Conservation (phyloP, 768 basidiomycete species). For the Hygrocybe coccinea region DNA sequence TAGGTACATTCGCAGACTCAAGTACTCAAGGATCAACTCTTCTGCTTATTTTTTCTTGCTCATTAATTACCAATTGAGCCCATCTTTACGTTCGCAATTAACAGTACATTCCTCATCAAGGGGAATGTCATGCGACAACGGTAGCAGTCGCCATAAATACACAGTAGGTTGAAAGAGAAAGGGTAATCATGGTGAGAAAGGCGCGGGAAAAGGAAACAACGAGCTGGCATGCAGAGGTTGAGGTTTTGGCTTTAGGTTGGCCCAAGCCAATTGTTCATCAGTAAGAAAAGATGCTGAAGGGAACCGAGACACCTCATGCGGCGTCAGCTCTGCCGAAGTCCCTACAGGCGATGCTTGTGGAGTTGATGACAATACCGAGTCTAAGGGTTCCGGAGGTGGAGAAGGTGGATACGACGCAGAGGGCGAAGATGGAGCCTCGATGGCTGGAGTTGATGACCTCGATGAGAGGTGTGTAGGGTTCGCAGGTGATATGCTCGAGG, state of each 20-base stretch:
- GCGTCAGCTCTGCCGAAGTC: background rate
- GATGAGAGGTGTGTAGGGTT: background rate
- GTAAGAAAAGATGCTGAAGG: background rate
- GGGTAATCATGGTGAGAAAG: background rate
- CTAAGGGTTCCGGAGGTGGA: background rate
- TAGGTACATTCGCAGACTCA: too few species aligned
- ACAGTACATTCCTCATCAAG: too few species aligned
- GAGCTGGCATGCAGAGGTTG: background rate
- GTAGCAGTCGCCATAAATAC: too few species aligned
- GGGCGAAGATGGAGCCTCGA: background rate
- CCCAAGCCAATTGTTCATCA: background rate
- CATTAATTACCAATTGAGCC: too few species aligned
- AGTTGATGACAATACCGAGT: background rate
- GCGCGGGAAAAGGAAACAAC: background rate
- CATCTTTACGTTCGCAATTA: too few species aligned
- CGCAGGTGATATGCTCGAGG: constrained; percentile 28
- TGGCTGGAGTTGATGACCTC: background rate
- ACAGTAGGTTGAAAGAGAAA: too few species aligned
- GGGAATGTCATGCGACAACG: too few species aligned
- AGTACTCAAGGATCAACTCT: too few species aligned
- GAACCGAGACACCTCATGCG: background rate
- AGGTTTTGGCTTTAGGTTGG: background rate
- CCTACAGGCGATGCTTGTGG: background rate
- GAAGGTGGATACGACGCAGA: background rate
- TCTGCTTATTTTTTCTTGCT: too few species aligned